phyloP scores from a whole-genome alignment of 2,329 filamentous ascomycete genomes.

The Apiospora arundinis region DNA sequence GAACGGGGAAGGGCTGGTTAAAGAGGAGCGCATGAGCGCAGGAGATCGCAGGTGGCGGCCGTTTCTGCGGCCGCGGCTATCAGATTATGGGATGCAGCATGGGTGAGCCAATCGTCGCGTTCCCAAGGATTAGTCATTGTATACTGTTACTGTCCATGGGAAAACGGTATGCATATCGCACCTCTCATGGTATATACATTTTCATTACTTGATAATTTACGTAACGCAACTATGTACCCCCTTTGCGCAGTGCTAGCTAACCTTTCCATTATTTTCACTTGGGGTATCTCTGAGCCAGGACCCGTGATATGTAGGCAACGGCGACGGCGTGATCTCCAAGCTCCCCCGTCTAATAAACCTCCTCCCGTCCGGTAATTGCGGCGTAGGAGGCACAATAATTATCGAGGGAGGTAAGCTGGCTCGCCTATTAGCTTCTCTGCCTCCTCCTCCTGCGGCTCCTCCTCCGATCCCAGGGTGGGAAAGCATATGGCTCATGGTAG shows the following conservation, averaged over 20 bases:
- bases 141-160: neutral
- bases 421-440: neutral
- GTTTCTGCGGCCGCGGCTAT: slow-evolving; percentile 15
- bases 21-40: slow-evolving; percentile 9
- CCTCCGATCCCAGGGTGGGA: neutral
- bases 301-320: neutral
- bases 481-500: neutral
- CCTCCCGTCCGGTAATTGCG: neutral
- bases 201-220: too few relatives aligned
- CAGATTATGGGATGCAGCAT: slow-evolving; percentile 1
- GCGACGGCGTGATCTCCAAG: neutral
- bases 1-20: neutral
- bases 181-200: neutral
- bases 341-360: neutral
- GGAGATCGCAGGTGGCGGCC: slow-evolving; percentile 6
- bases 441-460: neutral
- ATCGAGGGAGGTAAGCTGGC: neutral
- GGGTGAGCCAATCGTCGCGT: neutral
- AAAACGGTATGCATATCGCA: neutral
- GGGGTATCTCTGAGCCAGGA: neutral
- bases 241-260: neutral
- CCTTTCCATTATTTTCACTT: neutral
- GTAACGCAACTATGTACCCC: too few relatives aligned
- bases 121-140: neutral
- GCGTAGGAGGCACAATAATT: neutral